phyloP scores from a whole-genome alignment of 2,329 filamentous ascomycete genomes.

The Hypoxylon sp. region DNA sequence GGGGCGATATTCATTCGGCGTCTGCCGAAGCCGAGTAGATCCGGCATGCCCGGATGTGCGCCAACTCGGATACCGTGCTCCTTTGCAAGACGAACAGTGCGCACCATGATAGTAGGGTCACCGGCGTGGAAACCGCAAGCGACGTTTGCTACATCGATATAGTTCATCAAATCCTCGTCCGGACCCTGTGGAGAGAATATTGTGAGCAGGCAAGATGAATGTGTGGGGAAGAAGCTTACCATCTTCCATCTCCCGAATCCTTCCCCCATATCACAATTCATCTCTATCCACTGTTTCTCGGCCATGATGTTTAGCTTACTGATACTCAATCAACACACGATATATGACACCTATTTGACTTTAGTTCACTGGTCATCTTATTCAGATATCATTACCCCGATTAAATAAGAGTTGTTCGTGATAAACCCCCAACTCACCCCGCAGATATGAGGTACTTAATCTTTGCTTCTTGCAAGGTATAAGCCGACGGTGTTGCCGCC shows the following conservation, averaged over 20 bases:
- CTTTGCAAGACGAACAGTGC: slow-evolving; percentile 72
- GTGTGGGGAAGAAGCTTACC: slow-evolving; percentile 43
- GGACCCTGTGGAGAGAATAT: slow-evolving; percentile 59
- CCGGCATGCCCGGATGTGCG: slow-evolving; percentile 75
- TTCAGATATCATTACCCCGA: not conserved
- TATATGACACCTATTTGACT: not conserved
- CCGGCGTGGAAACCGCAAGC: slow-evolving; percentile 73
- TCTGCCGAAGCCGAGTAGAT: slow-evolving; percentile 75
- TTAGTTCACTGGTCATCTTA: not conserved
- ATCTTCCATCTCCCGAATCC: slow-evolving; percentile 63
- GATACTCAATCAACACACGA: no score
- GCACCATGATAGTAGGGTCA: slow-evolving; percentile 75
- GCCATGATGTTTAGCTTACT: slow-evolving; percentile 10
- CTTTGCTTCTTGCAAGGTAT: not conserved
- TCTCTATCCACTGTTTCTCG: slow-evolving; percentile 46
- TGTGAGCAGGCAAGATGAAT: not conserved
- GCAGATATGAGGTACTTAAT: slow-evolving; percentile 20
- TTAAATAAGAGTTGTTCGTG: not conserved
- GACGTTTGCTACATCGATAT: slow-evolving; percentile 74
- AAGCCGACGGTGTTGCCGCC: not conserved
- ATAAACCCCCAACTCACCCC: slow-evolving; percentile 15
- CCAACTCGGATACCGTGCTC: slow-evolving; percentile 69
- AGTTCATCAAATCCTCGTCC: slow-evolving; percentile 71
- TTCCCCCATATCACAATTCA: slow-evolving; percentile 69
- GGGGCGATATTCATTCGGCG: slow-evolving; percentile 72